Evolutionary conservation across 2,329 filamentous ascomycete genomes (phyloP).

Genomic region (Ophiostoma pallidulum): DNA sequence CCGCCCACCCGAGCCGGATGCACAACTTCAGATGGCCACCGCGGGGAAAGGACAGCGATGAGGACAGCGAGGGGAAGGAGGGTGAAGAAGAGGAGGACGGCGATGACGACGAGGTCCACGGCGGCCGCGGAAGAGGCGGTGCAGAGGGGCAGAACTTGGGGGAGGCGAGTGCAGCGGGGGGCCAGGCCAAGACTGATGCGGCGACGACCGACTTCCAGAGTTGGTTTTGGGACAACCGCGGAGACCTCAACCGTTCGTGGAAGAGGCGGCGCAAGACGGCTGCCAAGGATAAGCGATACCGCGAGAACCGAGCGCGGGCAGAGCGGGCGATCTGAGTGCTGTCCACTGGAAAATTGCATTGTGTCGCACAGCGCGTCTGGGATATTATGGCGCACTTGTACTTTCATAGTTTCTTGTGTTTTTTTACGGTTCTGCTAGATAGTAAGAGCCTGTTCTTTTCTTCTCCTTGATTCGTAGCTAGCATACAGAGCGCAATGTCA

Average conservation of each 20-base stretch:
- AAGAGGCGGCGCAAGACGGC: constrained; percentile 53
- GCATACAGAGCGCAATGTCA: no score
- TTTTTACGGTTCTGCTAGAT: background rate
- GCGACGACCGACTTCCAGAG: constrained; percentile 48
- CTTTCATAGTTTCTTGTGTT: no score
- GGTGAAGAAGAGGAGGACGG: constrained; percentile 26
- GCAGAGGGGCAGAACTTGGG: no score
- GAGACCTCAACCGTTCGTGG: constrained; percentile 57
- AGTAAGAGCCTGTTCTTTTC: no score
- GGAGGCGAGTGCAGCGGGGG: no score
- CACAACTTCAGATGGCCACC: constrained; percentile 46
- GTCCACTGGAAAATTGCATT: background rate
- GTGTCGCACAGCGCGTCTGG: no score
- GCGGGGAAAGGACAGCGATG: constrained; percentile 35
- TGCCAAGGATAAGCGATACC: constrained; percentile 57
- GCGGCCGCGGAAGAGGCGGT: constrained; percentile 4
- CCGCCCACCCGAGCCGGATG: constrained; percentile 58
- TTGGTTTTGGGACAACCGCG: constrained; percentile 59
- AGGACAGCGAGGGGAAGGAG: constrained; percentile 32
- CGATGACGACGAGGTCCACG: constrained; percentile 12
- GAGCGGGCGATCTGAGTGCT: constrained; percentile 28
- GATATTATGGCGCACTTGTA: no score
- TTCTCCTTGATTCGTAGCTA: background rate
- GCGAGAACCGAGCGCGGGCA: constrained; percentile 46
- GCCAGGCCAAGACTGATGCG: constrained; percentile 12